These are phyloP conservation scores for Phytomonas serpens DNA, from an alignment of 208 protist species.

Conservation along the genomic window DNA sequence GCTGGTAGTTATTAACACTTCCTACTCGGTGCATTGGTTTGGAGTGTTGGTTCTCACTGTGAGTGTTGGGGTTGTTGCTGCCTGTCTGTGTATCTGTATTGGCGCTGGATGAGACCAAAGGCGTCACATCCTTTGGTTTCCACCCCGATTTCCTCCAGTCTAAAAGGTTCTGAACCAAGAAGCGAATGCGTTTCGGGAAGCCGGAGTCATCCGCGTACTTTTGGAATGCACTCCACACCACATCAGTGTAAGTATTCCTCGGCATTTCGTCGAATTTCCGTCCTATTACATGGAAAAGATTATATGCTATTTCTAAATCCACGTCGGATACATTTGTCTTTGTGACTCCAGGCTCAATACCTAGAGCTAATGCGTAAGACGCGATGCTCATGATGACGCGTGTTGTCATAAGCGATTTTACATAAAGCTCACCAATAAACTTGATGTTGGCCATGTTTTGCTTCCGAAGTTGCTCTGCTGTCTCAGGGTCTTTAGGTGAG, in stretches of 20 bases:
- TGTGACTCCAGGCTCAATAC: conserved; percentile 14
- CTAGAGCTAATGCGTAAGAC: conserved; percentile 27
- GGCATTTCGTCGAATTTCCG: conserved; percentile 64
- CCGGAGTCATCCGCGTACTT: conserved; percentile 30
- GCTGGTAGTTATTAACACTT: conserved; percentile 17
- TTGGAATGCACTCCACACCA: conserved; percentile 50
- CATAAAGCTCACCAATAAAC: conserved; percentile 86
- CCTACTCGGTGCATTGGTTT: conserved; percentile 17
- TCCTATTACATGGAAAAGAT: conserved; percentile 74
- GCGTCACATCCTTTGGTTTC: conserved; percentile 44
- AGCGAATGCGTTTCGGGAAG: conserved; percentile 74
- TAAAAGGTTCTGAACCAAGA: conserved; percentile 79
- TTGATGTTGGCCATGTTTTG: conserved; percentile 88
- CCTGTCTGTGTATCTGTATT: conserved; percentile 10
- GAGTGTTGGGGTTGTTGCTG: conserved; percentile 11
- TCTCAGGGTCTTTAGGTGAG: conserved; percentile 32
- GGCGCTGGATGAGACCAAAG: conserved; percentile 14
- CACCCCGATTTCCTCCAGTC: conserved; percentile 59
- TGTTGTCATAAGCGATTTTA: conserved; percentile 53
- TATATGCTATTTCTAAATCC: conserved; percentile 75
- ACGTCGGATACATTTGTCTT: conserved; percentile 48
- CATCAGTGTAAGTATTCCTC: conserved; percentile 14
- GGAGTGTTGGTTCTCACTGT: conserved; percentile 12
- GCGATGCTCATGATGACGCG: conserved; percentile 57
- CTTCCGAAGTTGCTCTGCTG: conserved; percentile 59